Evolutionary conservation across 352 stramenopile genomes (phyloP), one percentile per base, ranked within the genome.

Genomic region (Pythium dissotocum): DNA sequence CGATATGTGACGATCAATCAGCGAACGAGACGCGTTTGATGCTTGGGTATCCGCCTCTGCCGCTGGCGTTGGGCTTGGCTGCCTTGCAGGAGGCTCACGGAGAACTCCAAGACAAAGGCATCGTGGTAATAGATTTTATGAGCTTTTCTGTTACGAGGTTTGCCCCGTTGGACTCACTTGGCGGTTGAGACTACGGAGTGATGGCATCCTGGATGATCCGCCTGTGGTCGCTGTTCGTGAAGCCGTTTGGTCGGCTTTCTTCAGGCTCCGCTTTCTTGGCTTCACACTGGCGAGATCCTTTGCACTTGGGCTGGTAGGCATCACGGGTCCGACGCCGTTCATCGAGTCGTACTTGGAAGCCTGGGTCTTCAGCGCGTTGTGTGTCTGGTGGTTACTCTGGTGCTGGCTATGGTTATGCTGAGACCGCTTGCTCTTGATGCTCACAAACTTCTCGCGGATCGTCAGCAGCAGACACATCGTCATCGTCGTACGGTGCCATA

Each of bases 401-500:
- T 52, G 44, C 18, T 52, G 44, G 44, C 21, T 52, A 2, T 52
- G 24, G 49, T 33, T 18, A 24, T 56, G 24, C 24, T 26, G 32
- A 2, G 38, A 53, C 30, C 18, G 18, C 7, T 40, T 60, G 54
- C 54, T 60, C 14, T n/a, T 33, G 7, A 9, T 10, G 14, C 48
- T 40, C 6, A 21, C 18, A 36, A 68, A 28, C 40, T 61, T 68
- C 12, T 55, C 51, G 6, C 35, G 21, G 21, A 63, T 49, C 6
- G 63, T 69, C 21, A 32, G 12, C 1, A 63, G 44, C 9, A 69
- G 16, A 35, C 64, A 70, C 46, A 65, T 30, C 46, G 52, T 61
- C 12, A 70, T 16, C 2, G 65, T 71, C 12, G 63, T 3, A 12
- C 65, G 65, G 44, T 67, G 14, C 58, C 65, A 71, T 5, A 71